Conservation (phyloP, 2,329 filamentous ascomycete species). For the Aspergillus eucalypticola region DNA sequence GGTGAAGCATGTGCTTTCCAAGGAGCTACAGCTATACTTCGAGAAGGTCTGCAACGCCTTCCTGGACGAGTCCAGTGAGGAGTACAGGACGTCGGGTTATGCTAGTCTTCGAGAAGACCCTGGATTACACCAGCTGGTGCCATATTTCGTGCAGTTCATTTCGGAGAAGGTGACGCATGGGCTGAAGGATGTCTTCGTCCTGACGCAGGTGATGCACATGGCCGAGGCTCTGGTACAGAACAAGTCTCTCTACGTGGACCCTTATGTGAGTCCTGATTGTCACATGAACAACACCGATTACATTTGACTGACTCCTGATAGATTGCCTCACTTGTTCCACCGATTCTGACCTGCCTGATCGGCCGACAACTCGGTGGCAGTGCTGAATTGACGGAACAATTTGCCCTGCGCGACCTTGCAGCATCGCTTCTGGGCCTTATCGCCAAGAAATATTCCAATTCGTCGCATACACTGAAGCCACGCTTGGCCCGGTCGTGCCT, state of each 20-base stretch:
- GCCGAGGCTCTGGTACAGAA: constrained; percentile 83
- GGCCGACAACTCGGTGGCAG: constrained; percentile 72
- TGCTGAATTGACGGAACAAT: constrained; percentile 60
- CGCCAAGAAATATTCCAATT: constrained; percentile 75
- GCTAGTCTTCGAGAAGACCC: constrained; percentile 85
- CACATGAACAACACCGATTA: background rate
- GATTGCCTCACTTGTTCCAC: constrained; percentile 71
- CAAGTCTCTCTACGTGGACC: constrained; percentile 71
- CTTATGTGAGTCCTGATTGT: constrained; percentile 53
- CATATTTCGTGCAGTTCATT: constrained; percentile 95
- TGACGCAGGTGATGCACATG: constrained; percentile 91
- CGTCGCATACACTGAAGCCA: constrained; percentile 78
- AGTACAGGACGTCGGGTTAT: constrained; percentile 81
- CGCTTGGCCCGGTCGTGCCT: constrained; percentile 91
- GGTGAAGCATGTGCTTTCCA: constrained; percentile 93
- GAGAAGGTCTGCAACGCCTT: constrained; percentile 90
- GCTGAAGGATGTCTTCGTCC: constrained; percentile 82
- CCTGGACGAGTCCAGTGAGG: constrained; percentile 82
- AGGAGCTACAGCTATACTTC: constrained; percentile 95
- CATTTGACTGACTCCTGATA: constrained; percentile 28
- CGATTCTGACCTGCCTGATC: constrained; percentile 88
- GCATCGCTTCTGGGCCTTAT: constrained; percentile 79
- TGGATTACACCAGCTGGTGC: constrained; percentile 89
- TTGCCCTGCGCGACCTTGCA: constrained; percentile 79
- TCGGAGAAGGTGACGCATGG: constrained; percentile 94